Conservation (phyloP, 345 rosid species). For the Salix udensis region DNA sequence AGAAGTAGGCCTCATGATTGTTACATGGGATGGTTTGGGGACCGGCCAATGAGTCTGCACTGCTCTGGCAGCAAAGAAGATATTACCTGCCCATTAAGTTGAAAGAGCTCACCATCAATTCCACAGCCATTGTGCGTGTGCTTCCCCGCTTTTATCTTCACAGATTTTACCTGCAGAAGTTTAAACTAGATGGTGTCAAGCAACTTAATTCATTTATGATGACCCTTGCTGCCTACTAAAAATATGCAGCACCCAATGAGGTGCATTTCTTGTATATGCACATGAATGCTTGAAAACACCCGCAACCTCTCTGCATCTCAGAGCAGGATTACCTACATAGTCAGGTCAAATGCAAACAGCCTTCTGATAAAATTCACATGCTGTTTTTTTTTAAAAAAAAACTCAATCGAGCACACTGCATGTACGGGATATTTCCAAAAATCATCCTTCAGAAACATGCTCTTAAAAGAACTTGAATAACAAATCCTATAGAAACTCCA, state of each 20-base stretch:
- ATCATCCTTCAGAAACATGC: neutral
- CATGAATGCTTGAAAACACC: neutral
- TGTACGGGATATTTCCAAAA: neutral
- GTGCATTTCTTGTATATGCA: neutral
- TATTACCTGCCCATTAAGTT: constrained; percentile 74
- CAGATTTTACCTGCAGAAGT: constrained; percentile 76
- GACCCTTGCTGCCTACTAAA: neutral
- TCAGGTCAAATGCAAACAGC: neutral
- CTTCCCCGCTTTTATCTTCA: constrained; percentile 75
- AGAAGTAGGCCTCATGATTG: neutral
- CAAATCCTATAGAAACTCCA: no score
- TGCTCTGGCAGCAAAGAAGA: constrained; percentile 88
- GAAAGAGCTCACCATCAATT: constrained; percentile 87
- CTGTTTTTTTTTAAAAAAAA: neutral
- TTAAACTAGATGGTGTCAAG: constrained; percentile 5
- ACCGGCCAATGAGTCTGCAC: constrained; percentile 81
- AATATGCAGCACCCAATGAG: neutral
- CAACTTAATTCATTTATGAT: neutral
- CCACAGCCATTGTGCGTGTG: constrained; percentile 82
- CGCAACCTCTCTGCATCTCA: neutral
- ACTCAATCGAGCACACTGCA: neutral
- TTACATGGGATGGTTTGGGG: constrained; percentile 5
- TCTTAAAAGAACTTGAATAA: neutral
- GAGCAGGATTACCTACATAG: neutral
- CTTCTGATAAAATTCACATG: neutral